Evolutionary conservation across 176 grass and related monocot genomes (phyloP).

Genomic region (Ampelocalamus luodianensis): DNA sequence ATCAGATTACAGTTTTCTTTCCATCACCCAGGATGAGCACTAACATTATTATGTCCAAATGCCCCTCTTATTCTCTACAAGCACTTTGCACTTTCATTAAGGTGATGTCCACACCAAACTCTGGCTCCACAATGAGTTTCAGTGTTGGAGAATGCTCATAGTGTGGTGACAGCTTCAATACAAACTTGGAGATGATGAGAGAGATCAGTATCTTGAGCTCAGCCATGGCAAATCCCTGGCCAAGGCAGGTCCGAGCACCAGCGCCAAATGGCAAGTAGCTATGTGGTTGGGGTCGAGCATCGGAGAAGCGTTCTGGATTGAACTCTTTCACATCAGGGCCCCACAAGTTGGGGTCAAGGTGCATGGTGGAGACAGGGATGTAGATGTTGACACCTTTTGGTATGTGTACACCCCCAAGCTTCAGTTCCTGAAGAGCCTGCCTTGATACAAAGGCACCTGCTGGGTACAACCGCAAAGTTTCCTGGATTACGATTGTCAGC

Average conservation of each 20-base stretch:
- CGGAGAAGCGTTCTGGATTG: slow-evolving; percentile 80
- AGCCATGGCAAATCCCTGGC: slow-evolving; percentile 86
- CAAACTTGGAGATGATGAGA: slow-evolving; percentile 76
- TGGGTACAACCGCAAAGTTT: slow-evolving; percentile 84
- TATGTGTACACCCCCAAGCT: slow-evolving; percentile 62
- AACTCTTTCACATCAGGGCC: slow-evolving; percentile 72
- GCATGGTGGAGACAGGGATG: slow-evolving; percentile 80
- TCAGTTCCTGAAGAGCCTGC: slow-evolving; percentile 74
- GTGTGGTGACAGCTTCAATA: slow-evolving; percentile 53
- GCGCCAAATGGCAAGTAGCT: slow-evolving; percentile 88
- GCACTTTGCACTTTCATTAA: slow-evolving; percentile 49
- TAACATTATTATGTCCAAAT: slow-evolving; percentile 9
- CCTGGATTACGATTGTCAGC: slow-evolving; percentile 95
- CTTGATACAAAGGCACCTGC: slow-evolving; percentile 88
- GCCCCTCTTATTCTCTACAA: slow-evolving; percentile 9
- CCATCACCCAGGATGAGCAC: not conserved
- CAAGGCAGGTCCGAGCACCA: slow-evolving; percentile 92
- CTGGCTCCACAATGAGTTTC: slow-evolving; percentile 85
- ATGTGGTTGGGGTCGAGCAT: slow-evolving; percentile 63
- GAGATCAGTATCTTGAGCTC: slow-evolving; percentile 92
- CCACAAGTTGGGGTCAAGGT: slow-evolving; percentile 85
- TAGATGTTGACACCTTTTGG: slow-evolving; percentile 92
- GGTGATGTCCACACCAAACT: slow-evolving; percentile 72
- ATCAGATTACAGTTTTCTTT: slow-evolving; percentile 30
- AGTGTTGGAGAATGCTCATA: slow-evolving; percentile 77